These are phyloP conservation scores for Monosporascus sp. DNA, from an alignment of 2,329 filamentous ascomycete species.

Conservation along the genomic window DNA sequence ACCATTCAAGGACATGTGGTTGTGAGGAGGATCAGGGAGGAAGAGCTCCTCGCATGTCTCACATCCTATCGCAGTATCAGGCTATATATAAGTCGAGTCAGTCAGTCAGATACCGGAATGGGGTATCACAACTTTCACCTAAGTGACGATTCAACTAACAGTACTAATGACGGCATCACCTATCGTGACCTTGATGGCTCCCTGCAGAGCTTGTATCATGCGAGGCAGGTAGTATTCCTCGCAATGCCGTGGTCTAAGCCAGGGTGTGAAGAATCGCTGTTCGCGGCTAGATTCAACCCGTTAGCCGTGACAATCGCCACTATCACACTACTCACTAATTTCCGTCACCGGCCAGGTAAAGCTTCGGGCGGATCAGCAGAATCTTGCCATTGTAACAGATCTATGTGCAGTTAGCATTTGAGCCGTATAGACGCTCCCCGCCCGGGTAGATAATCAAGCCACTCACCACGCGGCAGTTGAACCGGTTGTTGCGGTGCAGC, in stretches of 20 bases:
- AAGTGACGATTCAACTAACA: not conserved
- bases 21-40: constrained; percentile 41
- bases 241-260: constrained; percentile 51
- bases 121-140: too few relatives aligned
- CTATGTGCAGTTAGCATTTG: not conserved
- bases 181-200: constrained; percentile 48
- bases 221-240: constrained; percentile 63
- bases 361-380: constrained; percentile 66
- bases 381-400: constrained; percentile 63
- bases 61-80: constrained; percentile 50
- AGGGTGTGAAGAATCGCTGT: constrained; percentile 59
- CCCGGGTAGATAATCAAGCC: not conserved
- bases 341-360: constrained; percentile 67
- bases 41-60: constrained; percentile 68
- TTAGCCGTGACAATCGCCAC: not conserved
- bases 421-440: too few relatives aligned
- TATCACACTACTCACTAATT: constrained; percentile 50
- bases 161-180: constrained; percentile 60
- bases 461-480: constrained; percentile 55
- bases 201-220: constrained; percentile 50
- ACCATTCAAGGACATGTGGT: constrained; percentile 49
- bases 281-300: constrained; percentile 56
- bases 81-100: constrained; percentile 7
- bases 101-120: not conserved
- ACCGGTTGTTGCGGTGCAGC: constrained; percentile 56